Evolutionary conservation across 2,329 filamentous ascomycete species (phyloP).

Genomic region (Diaporthe sp.): DNA sequence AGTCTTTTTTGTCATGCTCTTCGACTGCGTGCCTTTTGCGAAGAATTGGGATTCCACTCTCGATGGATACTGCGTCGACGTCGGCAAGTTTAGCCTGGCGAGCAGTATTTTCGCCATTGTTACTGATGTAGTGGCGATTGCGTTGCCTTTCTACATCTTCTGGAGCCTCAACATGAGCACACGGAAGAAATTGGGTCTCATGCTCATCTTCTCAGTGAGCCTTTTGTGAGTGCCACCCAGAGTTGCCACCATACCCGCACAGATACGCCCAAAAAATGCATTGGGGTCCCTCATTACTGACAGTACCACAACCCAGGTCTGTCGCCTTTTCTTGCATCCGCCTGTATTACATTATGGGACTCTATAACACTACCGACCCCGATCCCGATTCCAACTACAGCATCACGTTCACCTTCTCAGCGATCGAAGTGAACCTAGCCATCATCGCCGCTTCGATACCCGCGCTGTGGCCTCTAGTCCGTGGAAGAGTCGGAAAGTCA

Average conservation of each 20-base stretch:
- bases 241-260: not conserved
- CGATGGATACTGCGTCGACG: conserved; percentile 46
- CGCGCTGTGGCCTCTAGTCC: conserved; percentile 53
- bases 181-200: conserved; percentile 53
- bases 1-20: conserved; percentile 53
- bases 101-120: conserved; percentile 47
- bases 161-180: conserved; percentile 53
- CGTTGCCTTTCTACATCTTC: conserved; percentile 57
- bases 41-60: conserved; percentile 42
- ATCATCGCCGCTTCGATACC: conserved; percentile 54
- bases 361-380: conserved; percentile 35
- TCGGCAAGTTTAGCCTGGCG: conserved; percentile 44
- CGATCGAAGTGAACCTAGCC: conserved; percentile 54
- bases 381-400: conserved; percentile 46
- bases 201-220: conserved; percentile 51
- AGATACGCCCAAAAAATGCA: not conserved
- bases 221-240: not conserved
- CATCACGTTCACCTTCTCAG: conserved; percentile 48
- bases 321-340: conserved; percentile 42
- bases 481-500: conserved; percentile 34
- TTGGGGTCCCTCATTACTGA: not conserved
- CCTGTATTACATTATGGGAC: conserved; percentile 46
- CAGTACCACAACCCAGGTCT: not conserved
- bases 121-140: conserved; percentile 38
- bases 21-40: conserved; percentile 55